phyloP scores from a whole-genome alignment of 805 yeast species.

The Zygotorulaspora sp. region DNA sequence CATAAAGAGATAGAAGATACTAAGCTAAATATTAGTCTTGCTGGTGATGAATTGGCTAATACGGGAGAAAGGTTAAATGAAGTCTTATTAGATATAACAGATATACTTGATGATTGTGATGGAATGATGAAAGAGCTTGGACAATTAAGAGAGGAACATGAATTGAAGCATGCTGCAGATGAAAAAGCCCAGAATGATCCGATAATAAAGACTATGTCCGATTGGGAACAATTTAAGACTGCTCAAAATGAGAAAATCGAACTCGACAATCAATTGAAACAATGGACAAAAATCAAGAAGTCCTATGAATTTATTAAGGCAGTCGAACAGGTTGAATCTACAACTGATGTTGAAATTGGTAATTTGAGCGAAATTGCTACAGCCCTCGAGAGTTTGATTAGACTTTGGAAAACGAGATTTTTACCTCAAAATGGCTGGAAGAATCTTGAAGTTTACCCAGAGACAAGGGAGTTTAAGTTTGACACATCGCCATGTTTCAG shows the following conservation, averaged over 20 bases:
- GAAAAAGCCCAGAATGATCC: constrained; percentile 9
- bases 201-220: constrained; percentile 7
- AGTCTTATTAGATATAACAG: constrained; percentile 19
- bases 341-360: constrained; percentile 1
- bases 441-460: constrained; percentile 20
- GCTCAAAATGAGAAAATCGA: constrained; percentile 2
- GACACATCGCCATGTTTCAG: constrained; percentile 10
- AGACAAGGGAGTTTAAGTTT: constrained; percentile 22
- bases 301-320: constrained; percentile 6
- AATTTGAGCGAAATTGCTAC: constrained; percentile 4
- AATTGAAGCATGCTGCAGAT: constrained; percentile 5
- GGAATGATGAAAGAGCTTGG: constrained; percentile 21
- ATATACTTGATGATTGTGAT: constrained; percentile 27
- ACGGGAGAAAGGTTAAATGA: constrained; percentile 25
- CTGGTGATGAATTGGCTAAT: constrained; percentile 18
- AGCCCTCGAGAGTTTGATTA: constrained; percentile 5
- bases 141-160: constrained; percentile 12
- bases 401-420: constrained; percentile 11
- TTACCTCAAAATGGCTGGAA: constrained; percentile 7
- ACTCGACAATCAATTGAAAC: constrained; percentile 8
- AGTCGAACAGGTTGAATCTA: not conserved
- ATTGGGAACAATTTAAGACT: constrained; percentile 14
- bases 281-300: constrained; percentile 8
- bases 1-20: constrained; percentile 21
- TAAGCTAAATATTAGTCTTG: constrained; percentile 15